phyloP scores from a whole-genome alignment of 83 land plant species.

The Diphasiastrum complanatum region DNA sequence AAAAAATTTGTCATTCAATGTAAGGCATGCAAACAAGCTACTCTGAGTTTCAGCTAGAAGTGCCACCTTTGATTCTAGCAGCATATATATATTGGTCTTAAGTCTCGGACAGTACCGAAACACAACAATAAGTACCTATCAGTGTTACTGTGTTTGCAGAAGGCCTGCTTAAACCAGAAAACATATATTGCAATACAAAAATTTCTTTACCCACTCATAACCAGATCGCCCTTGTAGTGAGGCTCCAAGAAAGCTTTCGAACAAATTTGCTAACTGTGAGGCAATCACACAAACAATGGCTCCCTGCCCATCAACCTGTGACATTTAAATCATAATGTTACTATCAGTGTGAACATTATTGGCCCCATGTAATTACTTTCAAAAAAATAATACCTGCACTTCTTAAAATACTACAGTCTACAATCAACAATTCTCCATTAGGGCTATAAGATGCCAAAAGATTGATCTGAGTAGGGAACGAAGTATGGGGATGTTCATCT shows the following conservation, averaged over 20 bases:
- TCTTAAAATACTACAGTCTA: too few species aligned
- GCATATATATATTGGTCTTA: background rate
- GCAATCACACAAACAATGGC: constrained; percentile 66
- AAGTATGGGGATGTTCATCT: too few species aligned
- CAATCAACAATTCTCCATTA: too few species aligned
- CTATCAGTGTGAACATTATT: too few species aligned
- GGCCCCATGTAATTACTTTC: too few species aligned
- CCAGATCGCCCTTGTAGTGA: constrained; percentile 31
- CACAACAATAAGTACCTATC: too few species aligned
- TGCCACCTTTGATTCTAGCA: background rate
- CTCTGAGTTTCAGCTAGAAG: background rate
- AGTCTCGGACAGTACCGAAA: background rate
- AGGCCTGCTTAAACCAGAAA: too few species aligned
- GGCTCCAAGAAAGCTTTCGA: constrained; percentile 83
- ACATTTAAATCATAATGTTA: background rate
- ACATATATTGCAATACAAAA: background rate
- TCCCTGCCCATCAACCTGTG: constrained; percentile 37
- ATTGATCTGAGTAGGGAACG: too few species aligned
- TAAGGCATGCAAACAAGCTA: background rate
- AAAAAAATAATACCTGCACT: too few species aligned
- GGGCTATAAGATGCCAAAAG: too few species aligned
- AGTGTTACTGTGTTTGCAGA: too few species aligned
- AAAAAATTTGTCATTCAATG: background rate
- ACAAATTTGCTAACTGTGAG: constrained; percentile 75
- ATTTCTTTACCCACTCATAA: constrained; percentile 31